These are phyloP conservation scores for Sicyos baderoa DNA, from an alignment of 306 rosid species.

Conservation along the genomic window DNA sequence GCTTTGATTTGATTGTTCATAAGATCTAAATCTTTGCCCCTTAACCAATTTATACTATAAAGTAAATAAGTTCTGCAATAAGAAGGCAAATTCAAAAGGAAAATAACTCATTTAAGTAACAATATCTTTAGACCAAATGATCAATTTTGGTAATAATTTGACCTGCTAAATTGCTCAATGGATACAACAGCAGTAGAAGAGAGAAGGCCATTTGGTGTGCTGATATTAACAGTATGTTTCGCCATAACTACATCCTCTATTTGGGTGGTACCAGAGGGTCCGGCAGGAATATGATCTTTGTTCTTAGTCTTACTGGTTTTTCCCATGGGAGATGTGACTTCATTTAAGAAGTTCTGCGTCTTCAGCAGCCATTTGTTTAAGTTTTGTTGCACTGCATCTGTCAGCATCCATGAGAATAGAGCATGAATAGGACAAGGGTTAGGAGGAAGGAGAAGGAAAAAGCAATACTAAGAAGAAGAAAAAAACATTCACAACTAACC, in stretches of 20 bases:
- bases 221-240: constrained; percentile 63
- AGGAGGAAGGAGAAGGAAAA: not conserved
- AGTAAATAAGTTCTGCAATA: not conserved
- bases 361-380: constrained; percentile 48
- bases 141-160: constrained; percentile 21
- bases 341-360: constrained; percentile 72
- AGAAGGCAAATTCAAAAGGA: not conserved
- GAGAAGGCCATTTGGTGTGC: constrained; percentile 59
- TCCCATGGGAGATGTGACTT: constrained; percentile 65
- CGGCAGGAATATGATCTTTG: constrained; percentile 40
- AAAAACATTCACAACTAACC: not conserved
- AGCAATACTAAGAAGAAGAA: constrained; percentile 8
- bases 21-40: not conserved
- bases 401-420: constrained; percentile 15
- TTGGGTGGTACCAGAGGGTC: constrained; percentile 35
- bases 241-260: constrained; percentile 65
- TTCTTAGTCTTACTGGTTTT: constrained; percentile 52
- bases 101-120: not conserved
- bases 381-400: constrained; percentile 69
- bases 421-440: constrained; percentile 5
- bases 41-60: not conserved
- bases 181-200: constrained; percentile 75
- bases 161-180: constrained; percentile 98
- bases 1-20: not conserved
- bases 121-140: not conserved